Conservation (phyloP, 2,329 filamentous ascomycete species). For the Fusarium haematococcum region DNA sequence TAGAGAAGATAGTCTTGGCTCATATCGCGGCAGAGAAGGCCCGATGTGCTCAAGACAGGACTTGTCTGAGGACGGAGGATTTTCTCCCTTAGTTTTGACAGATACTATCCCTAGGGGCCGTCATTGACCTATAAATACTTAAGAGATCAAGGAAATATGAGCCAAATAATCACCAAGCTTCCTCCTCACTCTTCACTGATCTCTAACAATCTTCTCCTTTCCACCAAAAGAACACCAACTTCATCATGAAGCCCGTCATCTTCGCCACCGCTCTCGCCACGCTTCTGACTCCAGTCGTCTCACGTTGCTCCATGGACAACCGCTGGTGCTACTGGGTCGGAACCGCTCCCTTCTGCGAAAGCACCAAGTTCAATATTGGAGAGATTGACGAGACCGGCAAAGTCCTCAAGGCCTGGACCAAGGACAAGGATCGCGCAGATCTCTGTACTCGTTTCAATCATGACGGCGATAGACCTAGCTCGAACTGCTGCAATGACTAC, state of each 20-base stretch:
- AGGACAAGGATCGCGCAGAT: neutral
- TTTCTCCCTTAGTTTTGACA: neutral
- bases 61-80: neutral
- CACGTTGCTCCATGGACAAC: neutral
- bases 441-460: neutral
- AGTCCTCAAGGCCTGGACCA: neutral
- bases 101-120: accelerated
- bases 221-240: neutral
- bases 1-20: neutral
- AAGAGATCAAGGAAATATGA: neutral
- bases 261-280: neutral
- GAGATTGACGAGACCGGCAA: neutral
- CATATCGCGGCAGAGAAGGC: neutral
- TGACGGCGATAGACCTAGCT: neutral
- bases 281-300: neutral
- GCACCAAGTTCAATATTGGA: neutral
- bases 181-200: neutral
- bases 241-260: neutral
- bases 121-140: neutral
- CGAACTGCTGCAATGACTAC: neutral
- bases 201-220: neutral
- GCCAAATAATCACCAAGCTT: neutral
- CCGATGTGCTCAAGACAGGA: neutral
- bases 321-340: neutral
- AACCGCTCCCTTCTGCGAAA: neutral